Evolutionary conservation across 768 basidiomycete genomes (phyloP).

Genomic region (Boletellus emodensis): DNA sequence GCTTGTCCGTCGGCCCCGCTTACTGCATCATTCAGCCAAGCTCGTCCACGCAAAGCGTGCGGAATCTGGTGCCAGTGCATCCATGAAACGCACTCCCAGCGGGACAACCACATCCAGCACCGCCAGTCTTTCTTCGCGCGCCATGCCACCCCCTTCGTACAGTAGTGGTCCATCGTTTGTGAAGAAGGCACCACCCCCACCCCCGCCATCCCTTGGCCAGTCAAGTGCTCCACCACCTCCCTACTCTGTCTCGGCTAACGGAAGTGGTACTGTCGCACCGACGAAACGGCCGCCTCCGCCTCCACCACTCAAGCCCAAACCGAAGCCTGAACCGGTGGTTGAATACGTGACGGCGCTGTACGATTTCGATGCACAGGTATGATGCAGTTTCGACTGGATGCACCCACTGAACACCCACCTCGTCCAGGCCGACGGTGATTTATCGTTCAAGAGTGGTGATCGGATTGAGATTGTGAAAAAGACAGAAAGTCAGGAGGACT

Average conservation of each 20-base stretch:
- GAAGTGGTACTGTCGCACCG: slow-evolving; percentile 30
- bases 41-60: slow-evolving; percentile 57
- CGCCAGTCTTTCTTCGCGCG: slow-evolving; percentile 21
- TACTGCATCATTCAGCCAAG: slow-evolving; percentile 45
- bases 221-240: slow-evolving; percentile 44
- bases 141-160: slow-evolving; percentile 22
- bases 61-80: slow-evolving; percentile 30
- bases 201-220: slow-evolving; percentile 22
- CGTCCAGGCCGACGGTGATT: slow-evolving; percentile 81
- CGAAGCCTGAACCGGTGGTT: slow-evolving; percentile 56
- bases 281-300: slow-evolving; percentile 86
- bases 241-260: slow-evolving; percentile 19
- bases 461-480: slow-evolving; percentile 85
- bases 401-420: neutral
- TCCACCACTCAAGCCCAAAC: slow-evolving; percentile 86
- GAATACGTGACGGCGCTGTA: slow-evolving; percentile 91
- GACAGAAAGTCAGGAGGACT: slow-evolving; percentile 81
- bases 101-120: slow-evolving; percentile 26
- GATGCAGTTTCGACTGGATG: slow-evolving; percentile 7
- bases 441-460: slow-evolving; percentile 87
- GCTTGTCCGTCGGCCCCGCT: neutral
- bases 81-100: slow-evolving; percentile 32
- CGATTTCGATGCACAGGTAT: slow-evolving; percentile 87
- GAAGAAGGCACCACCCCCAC: slow-evolving; percentile 44
- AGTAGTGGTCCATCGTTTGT: slow-evolving; percentile 30